Base-by-base conservation (phyloP, 176 grass and related monocot species). In the Bonia amplexicaulis region DNA sequence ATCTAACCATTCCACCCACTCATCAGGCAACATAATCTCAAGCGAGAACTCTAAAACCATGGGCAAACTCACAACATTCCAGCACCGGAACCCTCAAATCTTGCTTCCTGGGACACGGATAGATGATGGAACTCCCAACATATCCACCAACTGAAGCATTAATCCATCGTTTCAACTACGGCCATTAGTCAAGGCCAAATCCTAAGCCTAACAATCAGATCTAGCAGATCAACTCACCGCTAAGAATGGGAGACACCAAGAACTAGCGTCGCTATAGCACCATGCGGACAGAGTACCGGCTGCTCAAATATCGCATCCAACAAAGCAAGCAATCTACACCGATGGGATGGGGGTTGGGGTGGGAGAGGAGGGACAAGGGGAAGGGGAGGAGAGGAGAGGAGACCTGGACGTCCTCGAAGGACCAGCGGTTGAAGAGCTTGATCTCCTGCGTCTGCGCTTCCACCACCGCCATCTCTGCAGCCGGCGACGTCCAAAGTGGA, bases 371-470 rank as follows among this genome's bases (percentile, higher is more conserved):
- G 10, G 25, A 6, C 9, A 33, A 12, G 46, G 49, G 15, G n/a
- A 5, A 13, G 17, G 52, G 49, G 52, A 11, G 1, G 33, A n/a
- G 31, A n/a, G n/a, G n/a, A n/a, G 14, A 11, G 10, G 51, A 23
- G 13, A 77, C 84, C 74, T 85, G 84, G 26, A 85, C 74, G 40
- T 78, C 84, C 13, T 71, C 84, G 53, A 85, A 85, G 53, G 64
- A 47, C 84, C 84, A 85, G 20, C 52, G 53, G 84, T 47, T 37
- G 75, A 85, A 85, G 53, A 85, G 84, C 74, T 85, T 85, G 40
- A 85, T 54, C 39, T 71, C 65, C 71, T 76, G 71, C 40, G 29
- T 58, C 65, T 57, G 84, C 37, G 37, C 23, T 53, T 85, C 84
- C 26, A 62, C 74, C 14, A 5, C 84, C 52, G 74, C 64, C 84